Evolutionary conservation across 2,329 filamentous ascomycete genomes (phyloP), one percentile per base, ranked within the genome.

Genomic region (Diaporthe capsici): DNA sequence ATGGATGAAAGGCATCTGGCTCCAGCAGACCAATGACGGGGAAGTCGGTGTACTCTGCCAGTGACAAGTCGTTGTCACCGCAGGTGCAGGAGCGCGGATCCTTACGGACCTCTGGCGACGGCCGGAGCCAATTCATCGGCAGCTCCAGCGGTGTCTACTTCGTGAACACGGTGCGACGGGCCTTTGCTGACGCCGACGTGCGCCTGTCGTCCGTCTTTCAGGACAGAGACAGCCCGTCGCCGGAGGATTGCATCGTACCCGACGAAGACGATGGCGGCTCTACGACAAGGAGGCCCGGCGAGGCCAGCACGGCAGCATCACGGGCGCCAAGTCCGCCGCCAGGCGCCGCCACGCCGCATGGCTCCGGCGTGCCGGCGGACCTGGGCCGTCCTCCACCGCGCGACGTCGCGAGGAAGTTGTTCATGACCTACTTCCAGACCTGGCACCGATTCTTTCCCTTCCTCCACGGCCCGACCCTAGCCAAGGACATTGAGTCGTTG

Each of bases 71-170:
- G 51, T 53, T 28, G 51, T 53, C 51, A 12, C 51, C 51, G 51
- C 51, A 53, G 25, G 51, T 53, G 51, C 51, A 53, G 51, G 51
- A 53, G 51, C 51, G 51, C 51, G 51, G 51, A 10, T 53, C 51
- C 12, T 9, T 53, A 7, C 51, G 51, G 51, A 53, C 51, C 51
- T 53, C 51, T 28, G 51, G 51, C 51, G n/a, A 53, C 51, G 51
- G 51, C 51, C 51, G 51, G 76, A 88, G 87, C 70, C 84, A 88
- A 72, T 90, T 89, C 78, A 86, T 89, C 42, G 88, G 88, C 37
- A 88, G 86, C 78, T 87, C 87, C 17, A 88, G 85, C 55, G 88
- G 88, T 4, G 86, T 89, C 60, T 90, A 86, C 80, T 90, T 90
- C 80, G 84, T 88, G 78, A 88, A 90, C 75, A 89, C 88, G 1